phyloP scores from a whole-genome alignment of 2,329 filamentous ascomycete genomes.

The Coniella vitis region DNA sequence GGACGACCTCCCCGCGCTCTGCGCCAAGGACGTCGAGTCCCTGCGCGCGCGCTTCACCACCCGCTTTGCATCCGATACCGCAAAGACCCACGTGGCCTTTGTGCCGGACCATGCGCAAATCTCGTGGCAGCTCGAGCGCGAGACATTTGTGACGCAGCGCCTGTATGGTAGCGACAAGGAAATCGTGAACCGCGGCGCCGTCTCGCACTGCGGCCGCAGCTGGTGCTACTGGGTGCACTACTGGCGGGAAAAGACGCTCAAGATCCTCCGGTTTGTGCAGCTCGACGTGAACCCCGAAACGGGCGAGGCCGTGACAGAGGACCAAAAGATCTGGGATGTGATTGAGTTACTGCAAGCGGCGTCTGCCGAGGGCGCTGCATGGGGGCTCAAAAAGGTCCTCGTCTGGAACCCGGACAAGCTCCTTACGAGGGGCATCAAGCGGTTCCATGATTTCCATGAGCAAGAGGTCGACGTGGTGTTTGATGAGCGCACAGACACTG shows the following conservation, averaged over 20 bases:
- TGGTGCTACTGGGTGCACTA: constrained; percentile 33
- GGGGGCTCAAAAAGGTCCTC: constrained; percentile 27
- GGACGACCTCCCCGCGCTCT: constrained; percentile 21
- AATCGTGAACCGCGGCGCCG: constrained; percentile 19
- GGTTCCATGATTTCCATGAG: constrained; percentile 33
- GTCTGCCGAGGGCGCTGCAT: constrained; percentile 25
- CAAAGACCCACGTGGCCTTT: constrained; percentile 27
- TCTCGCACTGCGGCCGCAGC: constrained; percentile 20
- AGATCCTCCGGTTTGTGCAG: constrained; percentile 23
- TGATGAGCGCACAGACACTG: constrained; percentile 25
- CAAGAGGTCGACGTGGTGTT: constrained; percentile 23
- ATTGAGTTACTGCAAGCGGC: constrained; percentile 27
- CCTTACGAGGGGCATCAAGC: constrained; percentile 23
- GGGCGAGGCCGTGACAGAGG: constrained; percentile 4
- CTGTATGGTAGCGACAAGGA: constrained; percentile 11
- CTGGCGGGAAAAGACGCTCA: constrained; percentile 25
- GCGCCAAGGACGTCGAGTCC: constrained; percentile 22
- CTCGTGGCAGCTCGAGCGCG: constrained; percentile 28
- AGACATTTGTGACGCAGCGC: constrained; percentile 22
- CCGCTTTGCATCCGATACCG: constrained; percentile 18
- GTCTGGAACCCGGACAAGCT: constrained; percentile 30
- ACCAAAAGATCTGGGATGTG: constrained; percentile 21
- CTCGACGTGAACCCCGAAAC: constrained; percentile 12
- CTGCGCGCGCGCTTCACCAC: constrained; percentile 21
- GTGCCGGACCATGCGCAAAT: constrained; percentile 25